Evolutionary conservation across 768 basidiomycete species (phyloP), one percentile per base, ranked within the genome.

Genomic region (Daedaleopsis nitida): DNA sequence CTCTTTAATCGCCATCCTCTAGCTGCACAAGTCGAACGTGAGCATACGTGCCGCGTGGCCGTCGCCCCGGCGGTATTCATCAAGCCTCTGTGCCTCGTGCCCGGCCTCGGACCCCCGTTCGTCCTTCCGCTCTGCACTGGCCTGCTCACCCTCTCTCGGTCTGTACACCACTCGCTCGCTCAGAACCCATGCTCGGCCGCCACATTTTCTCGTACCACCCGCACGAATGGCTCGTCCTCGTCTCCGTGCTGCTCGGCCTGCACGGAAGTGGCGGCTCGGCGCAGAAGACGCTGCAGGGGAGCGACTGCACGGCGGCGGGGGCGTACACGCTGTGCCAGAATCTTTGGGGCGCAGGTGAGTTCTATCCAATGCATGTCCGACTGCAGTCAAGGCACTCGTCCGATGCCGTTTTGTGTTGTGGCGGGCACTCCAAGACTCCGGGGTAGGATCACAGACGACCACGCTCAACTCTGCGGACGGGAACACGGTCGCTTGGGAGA

Each of bases 251-350:
- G 27, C 27, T 32, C 27, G 27, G 27, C 42, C 53, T 45, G 17
- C 39, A 48, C 8, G 52, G 24, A 27, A 39, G 42, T n/a, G 43
- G 19, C 19, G 62, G 39, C 2, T 10, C 16, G 1, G 62, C 11
- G 6, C 57, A 58, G 34, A 58, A 58, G 34, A 58, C 39, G 32
- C 53, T 63, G 27, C 47, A 58, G 39, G 62, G 57, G 21, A 55
- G 51, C 47, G 57, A 63, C 48, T 63, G 62, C 53, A 55, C 62
- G 5, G 52, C 48, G 32, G 80, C 79, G 9, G 83, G 83, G 0
- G 69, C 71, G 21, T 86, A 75, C 68, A 79, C 76, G 0, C 77
- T 85, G 32, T 85, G 83, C 73, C 81, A 84, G 66, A 83, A 86
- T 66, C 78, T 83, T 17, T 86, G 84, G 84, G 83, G 82, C 8